Percentiles rank a stretch among this genome's conserved stretches.
phyloP scores from a whole-genome alignment of 495 filamentous ascomycete genomes.

The Xylaria flabelliformis region DNA sequence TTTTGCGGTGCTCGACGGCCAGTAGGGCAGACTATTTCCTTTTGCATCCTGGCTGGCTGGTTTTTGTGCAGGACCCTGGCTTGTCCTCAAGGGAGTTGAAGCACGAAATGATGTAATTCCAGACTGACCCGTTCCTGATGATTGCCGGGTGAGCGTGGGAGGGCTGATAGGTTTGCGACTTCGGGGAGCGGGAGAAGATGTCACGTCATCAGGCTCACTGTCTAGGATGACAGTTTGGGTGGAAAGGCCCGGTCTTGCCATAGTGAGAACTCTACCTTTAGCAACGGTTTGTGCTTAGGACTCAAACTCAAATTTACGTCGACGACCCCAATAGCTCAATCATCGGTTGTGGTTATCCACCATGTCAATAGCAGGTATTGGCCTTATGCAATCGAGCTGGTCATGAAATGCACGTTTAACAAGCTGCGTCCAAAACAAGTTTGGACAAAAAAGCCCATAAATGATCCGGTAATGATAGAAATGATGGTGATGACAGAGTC shows the following conservation, averaged over 20 bases:
- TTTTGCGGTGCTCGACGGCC: conserved; percentile 14
- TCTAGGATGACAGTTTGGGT: conserved; percentile 16
- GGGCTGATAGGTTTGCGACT: conserved; percentile 28
- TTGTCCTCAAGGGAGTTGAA: conserved; percentile 29
- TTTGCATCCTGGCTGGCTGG: conserved; percentile 1
- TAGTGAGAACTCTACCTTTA: conserved; percentile 7
- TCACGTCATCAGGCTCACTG: conserved; percentile 23
- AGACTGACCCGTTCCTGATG: conserved; percentile 21
- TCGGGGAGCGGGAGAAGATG: conserved; percentile 8
- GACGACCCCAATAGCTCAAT: not conserved
- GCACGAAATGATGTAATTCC: conserved; percentile 25
- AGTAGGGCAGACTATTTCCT: not conserved
- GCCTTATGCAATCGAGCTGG: not conserved
- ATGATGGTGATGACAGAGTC: not conserved
- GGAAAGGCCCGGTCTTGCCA: conserved; percentile 13
- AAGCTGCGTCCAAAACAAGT: not conserved
- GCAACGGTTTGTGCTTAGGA: not conserved
- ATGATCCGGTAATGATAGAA: not conserved
- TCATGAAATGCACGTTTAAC: not conserved
- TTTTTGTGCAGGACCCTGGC: not conserved
- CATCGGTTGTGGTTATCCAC: not conserved
- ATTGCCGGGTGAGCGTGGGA: conserved; percentile 22
- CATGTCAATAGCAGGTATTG: not conserved
- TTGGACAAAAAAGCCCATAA: not conserved
- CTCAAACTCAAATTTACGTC: not conserved